A percentile compares a stretch with the other conserved stretches of the same genome.
These are phyloP conservation scores for Punctularia strigosozonata DNA, from an alignment of 768 basidiomycete species.

Conservation along the genomic window DNA sequence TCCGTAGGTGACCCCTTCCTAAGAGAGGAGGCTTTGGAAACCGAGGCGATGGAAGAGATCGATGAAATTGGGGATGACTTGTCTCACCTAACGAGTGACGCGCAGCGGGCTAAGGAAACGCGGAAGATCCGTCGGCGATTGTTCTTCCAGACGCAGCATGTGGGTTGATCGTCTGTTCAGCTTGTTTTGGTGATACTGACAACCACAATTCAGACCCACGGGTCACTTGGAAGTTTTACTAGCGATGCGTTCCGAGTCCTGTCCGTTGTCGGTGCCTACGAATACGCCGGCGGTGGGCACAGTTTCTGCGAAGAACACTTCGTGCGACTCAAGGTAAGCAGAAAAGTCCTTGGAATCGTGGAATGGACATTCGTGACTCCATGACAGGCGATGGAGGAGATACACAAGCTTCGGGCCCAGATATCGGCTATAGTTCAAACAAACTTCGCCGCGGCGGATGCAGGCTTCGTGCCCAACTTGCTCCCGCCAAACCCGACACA, in stretches of 20 bases:
- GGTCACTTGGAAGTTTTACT: conserved; percentile 62
- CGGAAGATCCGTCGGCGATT: conserved; percentile 54
- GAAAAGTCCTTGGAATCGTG: neutral
- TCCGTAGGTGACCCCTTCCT: conserved; percentile 96
- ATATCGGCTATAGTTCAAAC: conserved; percentile 73
- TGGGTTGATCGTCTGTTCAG: conserved; percentile 19
- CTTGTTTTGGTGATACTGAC: neutral
- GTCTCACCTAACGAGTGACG: conserved; percentile 33
- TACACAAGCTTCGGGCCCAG: conserved; percentile 87
- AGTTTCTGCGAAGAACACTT: conserved; percentile 85
- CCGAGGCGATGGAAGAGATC: conserved; percentile 27
- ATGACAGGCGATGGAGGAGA: conserved; percentile 91
- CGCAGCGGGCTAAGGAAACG: conserved; percentile 39
- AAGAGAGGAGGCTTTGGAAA: conserved; percentile 57
- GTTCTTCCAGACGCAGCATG: conserved; percentile 77
- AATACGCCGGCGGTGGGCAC: conserved; percentile 73
- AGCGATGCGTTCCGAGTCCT: conserved; percentile 85
- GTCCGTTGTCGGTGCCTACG: conserved; percentile 94
- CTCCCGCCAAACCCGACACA: conserved; percentile 70
- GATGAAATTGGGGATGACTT: conserved; percentile 26
- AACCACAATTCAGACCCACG: conserved; percentile 45
- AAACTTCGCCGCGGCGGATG: conserved; percentile 59
- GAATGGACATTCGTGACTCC: conserved; percentile 1
- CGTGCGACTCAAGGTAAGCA: conserved; percentile 70
- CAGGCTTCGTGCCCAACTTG: conserved; percentile 52